Evolutionary conservation across 2,329 filamentous ascomycete genomes (phyloP).

Genomic region (Coleophoma cylindrospora): DNA sequence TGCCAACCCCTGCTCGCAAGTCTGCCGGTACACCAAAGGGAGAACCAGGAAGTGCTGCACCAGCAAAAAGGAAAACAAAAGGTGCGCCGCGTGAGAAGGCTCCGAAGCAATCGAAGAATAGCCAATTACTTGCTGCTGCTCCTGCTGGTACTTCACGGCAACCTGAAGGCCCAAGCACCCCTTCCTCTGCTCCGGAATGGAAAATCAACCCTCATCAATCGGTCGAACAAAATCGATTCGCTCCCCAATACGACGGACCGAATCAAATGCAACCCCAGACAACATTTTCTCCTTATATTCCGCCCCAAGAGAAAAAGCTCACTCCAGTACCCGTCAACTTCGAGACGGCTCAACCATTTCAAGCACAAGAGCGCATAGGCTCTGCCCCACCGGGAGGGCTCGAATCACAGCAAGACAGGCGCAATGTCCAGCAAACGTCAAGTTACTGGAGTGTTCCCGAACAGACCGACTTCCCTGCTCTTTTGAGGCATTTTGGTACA

Average conservation of each 20-base stretch:
- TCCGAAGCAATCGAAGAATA: constrained; percentile 24
- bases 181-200: constrained; percentile 12
- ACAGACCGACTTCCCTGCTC: constrained; percentile 67
- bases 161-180: constrained; percentile 17
- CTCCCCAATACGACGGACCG: constrained; percentile 18
- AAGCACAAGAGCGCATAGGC: constrained; percentile 19
- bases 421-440: constrained; percentile 49
- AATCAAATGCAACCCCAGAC: constrained; percentile 5
- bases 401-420: constrained; percentile 21
- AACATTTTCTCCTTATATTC: constrained; percentile 13
- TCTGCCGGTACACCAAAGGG: constrained; percentile 36
- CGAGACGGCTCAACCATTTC: constrained; percentile 11
- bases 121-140: constrained; percentile 23
- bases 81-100: constrained; percentile 20
- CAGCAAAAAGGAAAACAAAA: constrained; percentile 31
- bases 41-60: constrained; percentile 32
- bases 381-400: constrained; percentile 19
- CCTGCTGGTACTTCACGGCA: constrained; percentile 8
- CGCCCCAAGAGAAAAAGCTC: constrained; percentile 13
- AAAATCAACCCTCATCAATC: constrained; percentile 11
- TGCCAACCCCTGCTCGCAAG: constrained; percentile 51
- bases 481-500: constrained; percentile 71
- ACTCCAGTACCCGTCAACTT: constrained; percentile 12
- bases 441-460: constrained; percentile 89
- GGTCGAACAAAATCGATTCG: constrained; percentile 11